Evolutionary conservation across 2,329 filamentous ascomycete species (phyloP).

Genomic region (Aspergillus sclerotialis): DNA sequence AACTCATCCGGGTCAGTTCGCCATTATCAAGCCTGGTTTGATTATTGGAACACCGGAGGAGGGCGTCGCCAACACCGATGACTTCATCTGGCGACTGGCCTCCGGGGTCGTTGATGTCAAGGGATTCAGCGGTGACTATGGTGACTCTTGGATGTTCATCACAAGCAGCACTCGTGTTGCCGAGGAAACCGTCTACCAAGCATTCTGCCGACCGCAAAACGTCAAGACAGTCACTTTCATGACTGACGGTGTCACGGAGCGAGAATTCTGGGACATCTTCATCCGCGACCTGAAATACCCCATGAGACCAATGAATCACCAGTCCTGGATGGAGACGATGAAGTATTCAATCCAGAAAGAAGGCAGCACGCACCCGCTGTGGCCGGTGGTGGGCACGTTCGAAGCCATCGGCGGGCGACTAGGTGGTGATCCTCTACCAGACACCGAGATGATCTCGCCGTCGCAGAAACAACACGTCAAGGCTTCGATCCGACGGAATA

Average conservation of each 20-base stretch:
- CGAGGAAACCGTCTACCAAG: constrained; percentile 8
- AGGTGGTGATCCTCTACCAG: constrained; percentile 1
- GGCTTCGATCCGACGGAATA: constrained; percentile 7
- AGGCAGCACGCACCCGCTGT: constrained; percentile 5
- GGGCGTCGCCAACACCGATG: constrained; percentile 9
- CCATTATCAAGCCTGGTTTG: constrained; percentile 13
- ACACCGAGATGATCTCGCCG: constrained; percentile 1
- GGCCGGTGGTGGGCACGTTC: constrained; percentile 6
- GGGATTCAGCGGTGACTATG: constrained; percentile 4
- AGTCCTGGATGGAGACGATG: constrained; percentile 6
- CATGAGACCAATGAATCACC: constrained; percentile 2
- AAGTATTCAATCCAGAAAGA: constrained; percentile 3
- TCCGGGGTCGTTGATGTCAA: constrained; percentile 5
- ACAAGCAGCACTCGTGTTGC: constrained; percentile 7
- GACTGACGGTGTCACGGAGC: constrained; percentile 7
- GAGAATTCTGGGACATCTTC: constrained; percentile 11
- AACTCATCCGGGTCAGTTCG: constrained; percentile 1
- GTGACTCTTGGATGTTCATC: constrained; percentile 8
- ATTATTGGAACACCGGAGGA: constrained; percentile 8
- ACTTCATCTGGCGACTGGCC: constrained; percentile 12
- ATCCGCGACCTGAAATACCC: constrained; percentile 7
- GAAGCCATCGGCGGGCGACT: constrained; percentile 6
- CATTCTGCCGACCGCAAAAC: constrained; percentile 4
- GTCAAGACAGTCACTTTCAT: constrained; percentile 5
- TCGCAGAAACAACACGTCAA: constrained; percentile 10